phyloP scores from a whole-genome alignment of 768 basidiomycete genomes.

The Saitozyma sp. region DNA sequence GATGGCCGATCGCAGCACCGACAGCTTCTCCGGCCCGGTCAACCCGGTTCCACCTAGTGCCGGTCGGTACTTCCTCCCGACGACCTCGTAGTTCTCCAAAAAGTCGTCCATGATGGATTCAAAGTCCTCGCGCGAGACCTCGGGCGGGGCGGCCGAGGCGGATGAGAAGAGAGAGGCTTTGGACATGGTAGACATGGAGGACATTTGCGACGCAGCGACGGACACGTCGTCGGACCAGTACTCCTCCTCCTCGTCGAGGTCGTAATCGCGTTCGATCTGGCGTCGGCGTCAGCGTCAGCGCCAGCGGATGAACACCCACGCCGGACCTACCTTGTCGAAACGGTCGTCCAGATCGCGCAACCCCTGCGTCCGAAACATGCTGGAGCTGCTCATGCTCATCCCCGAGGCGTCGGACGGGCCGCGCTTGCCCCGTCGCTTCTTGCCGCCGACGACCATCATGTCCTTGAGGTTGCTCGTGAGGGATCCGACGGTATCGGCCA shows the following conservation, averaged over 20 bases:
- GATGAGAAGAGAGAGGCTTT: conserved; percentile 57
- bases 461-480: conserved; percentile 58
- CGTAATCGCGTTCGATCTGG: conserved; percentile 59
- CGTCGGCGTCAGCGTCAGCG: not conserved
- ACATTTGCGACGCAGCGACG: conserved; percentile 45
- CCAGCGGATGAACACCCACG: not conserved
- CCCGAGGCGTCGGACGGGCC: conserved; percentile 83
- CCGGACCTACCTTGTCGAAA: conserved; percentile 76
- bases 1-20: conserved; percentile 73
- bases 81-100: conserved; percentile 85
- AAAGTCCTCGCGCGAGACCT: conserved; percentile 74
- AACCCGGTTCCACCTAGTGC: conserved; percentile 65
- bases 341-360: conserved; percentile 84
- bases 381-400: conserved; percentile 96
- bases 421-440: conserved; percentile 62
- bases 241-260: conserved; percentile 58
- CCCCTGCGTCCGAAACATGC: conserved; percentile 89
- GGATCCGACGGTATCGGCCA: conserved; percentile 72
- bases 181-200: conserved; percentile 62
- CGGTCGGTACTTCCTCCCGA: conserved; percentile 73
- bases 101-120: conserved; percentile 90
- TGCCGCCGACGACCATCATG: conserved; percentile 77
- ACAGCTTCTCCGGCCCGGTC: conserved; percentile 73
- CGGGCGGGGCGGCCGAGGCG: conserved; percentile 23
- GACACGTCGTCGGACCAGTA: conserved; percentile 50